phyloP scores from a whole-genome alignment of 129 eudicot genomes.

The Chrysanthemum lavandulifolium region DNA sequence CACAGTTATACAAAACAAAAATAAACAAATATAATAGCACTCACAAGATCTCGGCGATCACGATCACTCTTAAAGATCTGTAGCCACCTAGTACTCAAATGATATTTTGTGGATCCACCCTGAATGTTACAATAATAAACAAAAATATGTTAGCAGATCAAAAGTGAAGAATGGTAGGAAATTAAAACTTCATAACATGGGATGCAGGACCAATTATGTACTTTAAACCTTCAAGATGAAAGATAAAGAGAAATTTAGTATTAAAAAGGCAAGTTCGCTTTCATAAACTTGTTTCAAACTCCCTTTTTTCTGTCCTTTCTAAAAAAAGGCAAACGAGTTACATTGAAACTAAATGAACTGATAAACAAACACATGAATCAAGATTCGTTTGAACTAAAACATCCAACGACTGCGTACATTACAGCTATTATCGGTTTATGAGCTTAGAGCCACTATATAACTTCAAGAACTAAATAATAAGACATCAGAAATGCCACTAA shows the following conservation, averaged over 20 bases:
- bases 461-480: not conserved
- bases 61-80: slow-evolving; percentile 90
- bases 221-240: not conserved
- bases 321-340: slow-evolving; percentile 2
- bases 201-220: not conserved
- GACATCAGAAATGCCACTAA: not conserved
- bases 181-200: not conserved
- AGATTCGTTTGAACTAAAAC: not conserved
- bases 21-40: slow-evolving; percentile 29
- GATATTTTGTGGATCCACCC: slow-evolving; percentile 99
- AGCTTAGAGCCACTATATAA: slow-evolving; percentile 8
- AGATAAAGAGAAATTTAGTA: slow-evolving; percentile 12
- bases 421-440: not conserved
- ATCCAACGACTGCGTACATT: slow-evolving; percentile 4
- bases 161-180: not conserved
- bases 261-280: slow-evolving; percentile 6
- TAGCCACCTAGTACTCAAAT: slow-evolving; percentile 85
- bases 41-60: slow-evolving; percentile 99
- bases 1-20: no score
- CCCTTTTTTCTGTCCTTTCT: not conserved
- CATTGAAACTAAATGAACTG: slow-evolving; percentile 1
- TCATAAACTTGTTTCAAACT: slow-evolving; percentile 1
- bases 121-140: slow-evolving; percentile 32
- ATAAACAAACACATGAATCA: slow-evolving; percentile 1
- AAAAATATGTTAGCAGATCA: slow-evolving; percentile 13